Evolutionary conservation across 2,329 filamentous ascomycete species (phyloP), one percentile per base, ranked within the genome.

Genomic region (Fusarium sororula): DNA sequence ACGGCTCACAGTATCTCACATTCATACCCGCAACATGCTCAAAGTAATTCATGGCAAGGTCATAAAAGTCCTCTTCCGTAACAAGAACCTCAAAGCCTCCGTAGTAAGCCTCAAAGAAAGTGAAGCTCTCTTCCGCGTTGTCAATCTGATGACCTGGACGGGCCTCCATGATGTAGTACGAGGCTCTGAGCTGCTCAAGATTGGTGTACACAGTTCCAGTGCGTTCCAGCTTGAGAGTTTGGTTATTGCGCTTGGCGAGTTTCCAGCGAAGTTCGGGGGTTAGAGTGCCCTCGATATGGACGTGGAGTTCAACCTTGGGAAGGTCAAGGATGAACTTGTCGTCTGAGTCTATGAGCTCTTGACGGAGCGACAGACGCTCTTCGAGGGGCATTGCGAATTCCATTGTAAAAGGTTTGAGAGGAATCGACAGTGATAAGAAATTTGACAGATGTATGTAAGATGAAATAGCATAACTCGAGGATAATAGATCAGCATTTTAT

Each of bases 281-380:
- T 24, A 95, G 85, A 6, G 91, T 91, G 54, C 93, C 93, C 80
- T 95, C 93, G 17, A 95, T 86, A 78, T 95, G 93, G 62, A 95
- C 54, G 24, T 75, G 72, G 3, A 75, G 58, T 15, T 75, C 72
- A 3, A 75, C 72, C 7, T 75, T 75, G 5, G 72, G 72, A 2
- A 74, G 60, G 1, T 57, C 15, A 0, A 66, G 20, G 3, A 74
- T 53, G n/a, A 74, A 75, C 4, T 65, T 44, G 15, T 74, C 60
- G 22, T 72, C 2, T 3, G 68, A 22, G 6, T 66, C 32, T 3
- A 75, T 12, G 3, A 74, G 64, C 3, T 74, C 39, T 6, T 72
- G 41, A 0, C 65, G 59, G 1, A 72, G 44, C 9, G 69, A 55
- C 1, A 72, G 22, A 20, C 69, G 69, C 30, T 72, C 39, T 30